These are phyloP conservation scores for Alternaria solani DNA, from an alignment of 2,329 filamentous ascomycete species.

Conservation along the genomic window DNA sequence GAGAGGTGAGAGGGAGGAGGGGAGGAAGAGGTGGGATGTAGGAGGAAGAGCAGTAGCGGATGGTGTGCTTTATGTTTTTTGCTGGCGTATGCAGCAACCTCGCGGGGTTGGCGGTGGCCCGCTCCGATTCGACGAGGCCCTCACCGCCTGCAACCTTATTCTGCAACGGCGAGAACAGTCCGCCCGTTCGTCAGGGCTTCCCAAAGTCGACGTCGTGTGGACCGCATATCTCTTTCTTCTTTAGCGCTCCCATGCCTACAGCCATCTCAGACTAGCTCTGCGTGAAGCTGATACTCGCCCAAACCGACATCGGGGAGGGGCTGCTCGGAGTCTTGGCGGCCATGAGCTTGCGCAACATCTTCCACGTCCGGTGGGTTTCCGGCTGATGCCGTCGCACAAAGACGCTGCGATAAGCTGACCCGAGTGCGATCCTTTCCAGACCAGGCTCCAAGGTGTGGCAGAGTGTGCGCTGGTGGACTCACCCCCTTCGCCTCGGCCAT, in stretches of 20 bases:
- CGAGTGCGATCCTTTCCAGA: background rate
- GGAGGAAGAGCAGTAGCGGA: constrained; percentile 24
- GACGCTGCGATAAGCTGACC: background rate
- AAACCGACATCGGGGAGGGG: background rate
- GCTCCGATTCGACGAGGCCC: constrained; percentile 6
- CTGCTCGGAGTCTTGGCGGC: background rate
- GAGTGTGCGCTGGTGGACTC: background rate
- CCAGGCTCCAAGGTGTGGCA: background rate
- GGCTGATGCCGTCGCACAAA: background rate
- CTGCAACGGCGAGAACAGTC: constrained; percentile 7
- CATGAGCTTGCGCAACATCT: background rate
- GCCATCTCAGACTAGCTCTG: background rate
- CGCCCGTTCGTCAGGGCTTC: background rate
- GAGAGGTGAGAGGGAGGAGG: constrained; percentile 15
- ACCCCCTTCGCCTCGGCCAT: background rate
- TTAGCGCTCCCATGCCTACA: background rate
- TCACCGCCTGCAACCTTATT: constrained; percentile 12
- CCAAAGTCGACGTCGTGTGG: background rate
- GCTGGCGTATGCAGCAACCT: constrained; percentile 18
- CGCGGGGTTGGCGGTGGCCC: constrained; percentile 12
- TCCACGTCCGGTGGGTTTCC: background rate
- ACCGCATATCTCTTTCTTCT: background rate
- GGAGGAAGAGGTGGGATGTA: constrained; percentile 1
- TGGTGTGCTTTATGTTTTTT: constrained; percentile 51
- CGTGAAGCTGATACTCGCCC: background rate